Evolutionary conservation across 805 yeast genomes (phyloP), one percentile per base, ranked within the genome.

Genomic region (Starmerella geochares): DNA sequence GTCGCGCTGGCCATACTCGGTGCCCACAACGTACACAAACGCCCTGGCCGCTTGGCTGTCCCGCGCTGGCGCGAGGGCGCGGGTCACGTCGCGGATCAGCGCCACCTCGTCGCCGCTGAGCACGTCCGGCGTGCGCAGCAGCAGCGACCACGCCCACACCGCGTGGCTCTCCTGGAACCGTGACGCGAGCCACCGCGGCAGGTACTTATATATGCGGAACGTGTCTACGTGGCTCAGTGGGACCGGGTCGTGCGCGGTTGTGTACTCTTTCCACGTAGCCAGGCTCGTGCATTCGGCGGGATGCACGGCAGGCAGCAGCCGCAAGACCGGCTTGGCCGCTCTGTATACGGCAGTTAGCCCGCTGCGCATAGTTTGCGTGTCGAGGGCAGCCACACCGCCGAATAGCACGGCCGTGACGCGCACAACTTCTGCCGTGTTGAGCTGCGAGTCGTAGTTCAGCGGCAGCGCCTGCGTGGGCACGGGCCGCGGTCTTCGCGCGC

Each of bases 231-330:
- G 72, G 39, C 65, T 69, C n/a, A 74, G 47, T 3, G 76, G 75
- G 9, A 52, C 49, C 2, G 64, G 58, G 8, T 56, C 54, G 17
- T 65, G 62, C 16, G 64, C 59, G 47, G 65, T 62, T 1, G 73
- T 59, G 48, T 65, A 68, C 8, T 57, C 57, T 49, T 72, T 71
- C 79, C 79, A 75, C 14, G 66, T 62, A 8, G 55, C 58, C n/a
- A 46, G 1, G 75, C 76, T 14, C 66, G 60, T 17, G 68, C 70
- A 24, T 43, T 37, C 35, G 23, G 44, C 25, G 23, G 48, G 40
- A 43, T 36, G 53, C 39, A 23, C 47, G 10, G 50, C 17, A 25
- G n/a, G 33, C 16, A 46, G 39, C 19, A 1, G 21, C 4, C 2
- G 23, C 17, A 37, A 4, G n/a, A 9, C 20, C 6, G 14, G 17